Base-by-base conservation (phyloP, 495 filamentous ascomycete genomes). In the Penicillium taxi region DNA sequence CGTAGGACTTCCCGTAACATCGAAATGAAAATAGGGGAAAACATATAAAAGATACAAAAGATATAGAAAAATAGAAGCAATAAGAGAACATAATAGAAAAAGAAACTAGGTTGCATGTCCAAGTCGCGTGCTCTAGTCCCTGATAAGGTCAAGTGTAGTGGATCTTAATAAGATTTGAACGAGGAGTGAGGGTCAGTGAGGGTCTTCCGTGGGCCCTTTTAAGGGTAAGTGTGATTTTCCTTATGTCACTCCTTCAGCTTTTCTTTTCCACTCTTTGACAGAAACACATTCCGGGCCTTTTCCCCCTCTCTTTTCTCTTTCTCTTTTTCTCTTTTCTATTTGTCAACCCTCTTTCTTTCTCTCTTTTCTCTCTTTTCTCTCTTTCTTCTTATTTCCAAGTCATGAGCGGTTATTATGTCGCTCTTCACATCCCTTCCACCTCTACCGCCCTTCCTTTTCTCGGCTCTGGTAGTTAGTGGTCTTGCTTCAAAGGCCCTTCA, bases 401-500 rank as follows among this genome's bases (percentile, higher is more conserved):
- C 35, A 48, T 59, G 45, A 44, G 28, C 48, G 53, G 42, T 51
- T 41, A 26, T 29, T 40, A 56, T 59, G 53, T 45, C 44, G 9
- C 33, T 51, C 24, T 24, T 41, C 14, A 26, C 47, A 34, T 40
- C 30, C 27, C 32, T 58, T 9, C 59, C 59, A 9, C 53, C 56
- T 19, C 13, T 53, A 14, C 36, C 53, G 21, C 49, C 55, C 1
- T 58, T 59, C 30, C 50, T 61, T 25, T 65, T 61, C 48, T 48
- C 61, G n/a, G 38, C 50, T 6, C 45, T 65, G 16, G 64, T 56
- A 15, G 59, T 65, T 22, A 53, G 57, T 19, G 53, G 59, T 5
- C 45, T 65, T 18, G 48, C 57, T 24, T 52, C 61, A 16, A 65
- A 65, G 43, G 32, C 51, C 8, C 37, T 65, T 26, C 61, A 65